Conservation (phyloP, 768 basidiomycete species). For the Rhizopogon salebrosus region DNA sequence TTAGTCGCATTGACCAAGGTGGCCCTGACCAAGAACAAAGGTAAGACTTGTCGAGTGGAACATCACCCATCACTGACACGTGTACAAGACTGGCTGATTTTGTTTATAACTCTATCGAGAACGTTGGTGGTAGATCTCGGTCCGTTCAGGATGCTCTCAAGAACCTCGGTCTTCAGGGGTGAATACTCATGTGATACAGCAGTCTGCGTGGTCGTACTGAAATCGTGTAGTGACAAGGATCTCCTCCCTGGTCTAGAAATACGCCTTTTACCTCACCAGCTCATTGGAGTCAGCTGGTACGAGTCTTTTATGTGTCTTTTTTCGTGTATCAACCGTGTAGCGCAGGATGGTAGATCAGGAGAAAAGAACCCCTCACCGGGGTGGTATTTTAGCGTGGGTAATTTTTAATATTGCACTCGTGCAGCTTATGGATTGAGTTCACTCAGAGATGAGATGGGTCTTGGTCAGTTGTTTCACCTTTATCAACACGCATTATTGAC, state of each 20-base stretch:
- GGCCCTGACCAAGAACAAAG: constrained; percentile 52
- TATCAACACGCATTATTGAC: neutral
- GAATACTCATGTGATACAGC: constrained; percentile 7
- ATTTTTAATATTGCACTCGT: neutral
- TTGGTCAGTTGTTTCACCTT: constrained; percentile 28
- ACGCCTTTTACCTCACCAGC: constrained; percentile 66
- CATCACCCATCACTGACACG: neutral
- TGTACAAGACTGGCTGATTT: constrained; percentile 53
- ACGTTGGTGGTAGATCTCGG: constrained; percentile 42
- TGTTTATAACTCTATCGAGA: constrained; percentile 55
- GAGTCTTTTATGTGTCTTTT: constrained; percentile 3
- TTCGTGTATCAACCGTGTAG: neutral
- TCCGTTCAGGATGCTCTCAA: constrained; percentile 49
- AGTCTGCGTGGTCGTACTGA: neutral
- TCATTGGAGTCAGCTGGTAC: constrained; percentile 72
- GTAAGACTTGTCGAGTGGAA: constrained; percentile 21
- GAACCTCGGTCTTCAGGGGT: constrained; percentile 48
- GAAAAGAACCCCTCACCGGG: constrained; percentile 37
- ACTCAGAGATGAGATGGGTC: constrained; percentile 64
- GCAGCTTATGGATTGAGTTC: constrained; percentile 1
- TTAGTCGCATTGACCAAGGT: constrained; percentile 49
- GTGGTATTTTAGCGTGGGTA: constrained; percentile 59
- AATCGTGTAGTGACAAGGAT: constrained; percentile 40
- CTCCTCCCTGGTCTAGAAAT: constrained; percentile 66
- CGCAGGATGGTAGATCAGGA: constrained; percentile 69